These are phyloP conservation scores for Dacryopinax spathularia DNA, from an alignment of 768 basidiomycete species.

Conservation along the genomic window DNA sequence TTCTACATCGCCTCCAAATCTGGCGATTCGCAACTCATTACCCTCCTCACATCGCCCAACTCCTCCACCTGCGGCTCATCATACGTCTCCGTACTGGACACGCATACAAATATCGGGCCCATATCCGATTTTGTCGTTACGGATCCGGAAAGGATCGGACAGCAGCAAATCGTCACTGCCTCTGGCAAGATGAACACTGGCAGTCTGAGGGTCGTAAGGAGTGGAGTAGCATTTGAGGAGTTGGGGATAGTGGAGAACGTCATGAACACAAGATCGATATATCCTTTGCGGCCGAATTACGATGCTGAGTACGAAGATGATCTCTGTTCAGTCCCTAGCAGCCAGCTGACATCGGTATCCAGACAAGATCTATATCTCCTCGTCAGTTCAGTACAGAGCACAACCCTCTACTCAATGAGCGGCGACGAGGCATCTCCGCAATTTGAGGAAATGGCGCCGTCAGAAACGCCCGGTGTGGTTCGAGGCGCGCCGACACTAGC, in stretches of 20 bases:
- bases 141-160: conserved; percentile 55
- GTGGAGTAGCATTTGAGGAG: conserved; percentile 67
- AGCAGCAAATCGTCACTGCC: conserved; percentile 75
- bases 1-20: conserved; percentile 70
- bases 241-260: conserved; percentile 45
- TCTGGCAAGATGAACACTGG: conserved; percentile 71
- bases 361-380: conserved; percentile 2
- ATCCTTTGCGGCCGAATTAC: conserved; percentile 40
- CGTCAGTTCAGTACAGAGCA: conserved; percentile 31
- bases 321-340: not conserved
- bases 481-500: conserved; percentile 45
- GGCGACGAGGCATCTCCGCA: conserved; percentile 27
- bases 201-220: conserved; percentile 59
- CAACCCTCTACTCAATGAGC: conserved; percentile 8
- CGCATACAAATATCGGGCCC: conserved; percentile 65
- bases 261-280: conserved; percentile 42
- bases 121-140: conserved; percentile 68
- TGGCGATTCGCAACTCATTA: conserved; percentile 66
- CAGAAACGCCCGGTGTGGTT: conserved; percentile 31
- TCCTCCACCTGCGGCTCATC: conserved; percentile 35
- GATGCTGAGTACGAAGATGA: conserved; percentile 23
- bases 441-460: conserved; percentile 29
- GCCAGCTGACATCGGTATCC: not conserved
- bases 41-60: conserved; percentile 32
- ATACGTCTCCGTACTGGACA: conserved; percentile 47